Conservation (phyloP, 345 rosid species). For the Salix exigua region DNA sequence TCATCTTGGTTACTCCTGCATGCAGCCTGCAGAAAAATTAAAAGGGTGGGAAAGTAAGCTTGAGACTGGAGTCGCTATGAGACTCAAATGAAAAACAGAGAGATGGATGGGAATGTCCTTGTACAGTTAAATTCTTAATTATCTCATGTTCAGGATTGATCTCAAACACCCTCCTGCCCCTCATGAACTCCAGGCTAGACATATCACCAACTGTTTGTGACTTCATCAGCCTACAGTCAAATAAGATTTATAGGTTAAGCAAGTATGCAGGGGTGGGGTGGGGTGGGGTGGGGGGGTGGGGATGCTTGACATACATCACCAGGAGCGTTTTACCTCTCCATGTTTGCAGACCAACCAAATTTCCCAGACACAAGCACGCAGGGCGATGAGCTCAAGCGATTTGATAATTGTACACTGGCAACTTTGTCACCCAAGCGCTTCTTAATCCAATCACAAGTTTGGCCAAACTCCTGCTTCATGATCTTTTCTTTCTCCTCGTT, state of each 20-base stretch:
- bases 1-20: slow-evolving; percentile 61
- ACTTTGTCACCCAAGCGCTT: slow-evolving; percentile 82
- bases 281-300: not conserved
- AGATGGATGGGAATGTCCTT: not conserved
- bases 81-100: not conserved
- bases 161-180: slow-evolving; percentile 92
- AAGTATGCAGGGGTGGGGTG: not conserved
- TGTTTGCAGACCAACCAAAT: slow-evolving; percentile 99
- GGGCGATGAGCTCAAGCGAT: slow-evolving; percentile 86
- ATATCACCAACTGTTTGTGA: slow-evolving; percentile 79
- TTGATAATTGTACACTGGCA: slow-evolving; percentile 85
- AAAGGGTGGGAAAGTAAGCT: not conserved
- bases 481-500: slow-evolving; percentile 83
- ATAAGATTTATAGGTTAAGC: not conserved
- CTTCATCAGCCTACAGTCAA: slow-evolving; percentile 75
- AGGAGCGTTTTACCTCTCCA: slow-evolving; percentile 66
- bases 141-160: slow-evolving; percentile 90
- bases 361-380: slow-evolving; percentile 92
- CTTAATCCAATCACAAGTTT: slow-evolving; percentile 96
- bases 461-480: slow-evolving; percentile 74
- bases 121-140: slow-evolving; percentile 62
- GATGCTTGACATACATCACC: not conserved
- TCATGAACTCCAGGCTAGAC: slow-evolving; percentile 87
- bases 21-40: slow-evolving; percentile 57
- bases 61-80: not conserved